Conservation (phyloP, 2,329 filamentous ascomycete species). For the Fusarium nodosum region DNA sequence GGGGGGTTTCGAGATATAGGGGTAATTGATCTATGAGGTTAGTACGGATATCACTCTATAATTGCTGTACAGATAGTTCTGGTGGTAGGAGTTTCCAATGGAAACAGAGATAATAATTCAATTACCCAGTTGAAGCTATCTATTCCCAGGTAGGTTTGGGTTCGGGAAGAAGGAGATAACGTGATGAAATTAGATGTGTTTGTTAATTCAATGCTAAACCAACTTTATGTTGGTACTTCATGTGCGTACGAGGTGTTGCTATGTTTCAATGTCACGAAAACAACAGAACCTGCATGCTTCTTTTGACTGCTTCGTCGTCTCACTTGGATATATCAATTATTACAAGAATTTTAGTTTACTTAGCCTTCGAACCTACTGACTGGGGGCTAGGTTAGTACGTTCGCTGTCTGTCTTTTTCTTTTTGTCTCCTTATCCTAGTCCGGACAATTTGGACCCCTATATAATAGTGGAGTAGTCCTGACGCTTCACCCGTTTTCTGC, state of each 20-base stretch:
- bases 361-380: not conserved
- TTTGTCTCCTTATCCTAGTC: not conserved
- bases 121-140: not conserved
- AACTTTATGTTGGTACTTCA: constrained; percentile 3
- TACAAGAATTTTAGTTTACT: not conserved
- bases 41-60: constrained; percentile 7
- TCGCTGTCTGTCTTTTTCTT: not conserved
- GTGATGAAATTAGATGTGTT: constrained; percentile 15
- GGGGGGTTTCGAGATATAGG: constrained; percentile 11
- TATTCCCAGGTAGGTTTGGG: constrained; percentile 13
- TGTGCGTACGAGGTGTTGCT: constrained; percentile 2
- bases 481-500: constrained; percentile 36
- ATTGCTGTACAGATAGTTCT: constrained; percentile 18
- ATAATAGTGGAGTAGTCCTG: constrained; percentile 32
- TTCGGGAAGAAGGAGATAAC: constrained; percentile 12
- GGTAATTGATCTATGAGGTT: constrained; percentile 9
- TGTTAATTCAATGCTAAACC: constrained; percentile 2
- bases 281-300: not conserved
- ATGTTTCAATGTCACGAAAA: not conserved
- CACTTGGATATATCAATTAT: not conserved
- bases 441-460: constrained; percentile 38
- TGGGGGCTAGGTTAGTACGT: too few species aligned
- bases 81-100: not conserved
- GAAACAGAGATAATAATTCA: not conserved
- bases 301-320: not conserved